Evolutionary conservation across 148 eudicot species (phyloP).

Genomic region (Fagopyrum homotropicum): DNA sequence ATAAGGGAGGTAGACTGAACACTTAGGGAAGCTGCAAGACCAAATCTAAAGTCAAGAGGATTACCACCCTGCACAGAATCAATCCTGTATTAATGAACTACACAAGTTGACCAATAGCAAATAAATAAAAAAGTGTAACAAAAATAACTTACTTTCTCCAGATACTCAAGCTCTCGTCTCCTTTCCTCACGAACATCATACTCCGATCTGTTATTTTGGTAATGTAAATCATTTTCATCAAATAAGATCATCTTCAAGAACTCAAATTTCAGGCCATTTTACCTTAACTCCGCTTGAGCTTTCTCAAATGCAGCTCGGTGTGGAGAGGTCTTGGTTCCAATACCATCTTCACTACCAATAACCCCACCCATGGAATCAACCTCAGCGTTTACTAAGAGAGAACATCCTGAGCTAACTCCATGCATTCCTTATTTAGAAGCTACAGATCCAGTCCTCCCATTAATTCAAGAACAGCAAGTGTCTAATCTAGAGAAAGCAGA

Average conservation of each 20-base stretch:
- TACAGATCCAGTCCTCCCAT: constrained; percentile 47
- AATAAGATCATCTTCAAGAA: constrained; percentile 14
- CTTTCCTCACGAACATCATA: constrained; percentile 76
- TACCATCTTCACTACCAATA: constrained; percentile 73
- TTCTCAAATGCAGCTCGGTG: constrained; percentile 66
- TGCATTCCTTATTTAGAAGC: constrained; percentile 61
- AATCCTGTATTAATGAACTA: constrained; percentile 8
- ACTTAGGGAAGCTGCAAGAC: constrained; percentile 61
- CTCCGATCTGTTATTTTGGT: constrained; percentile 61
- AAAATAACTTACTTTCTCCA: constrained; percentile 65
- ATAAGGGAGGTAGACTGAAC: constrained; percentile 77
- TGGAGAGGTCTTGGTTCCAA: constrained; percentile 65
- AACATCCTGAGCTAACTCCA: constrained; percentile 62
- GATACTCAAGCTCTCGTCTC: constrained; percentile 88
- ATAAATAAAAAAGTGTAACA: not conserved
- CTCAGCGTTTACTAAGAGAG: constrained; percentile 79
- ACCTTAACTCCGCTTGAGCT: constrained; percentile 88
- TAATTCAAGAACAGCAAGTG: constrained; percentile 10
- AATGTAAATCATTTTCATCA: constrained; percentile 14
- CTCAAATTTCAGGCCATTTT: constrained; percentile 13
- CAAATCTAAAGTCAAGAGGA: constrained; percentile 78
- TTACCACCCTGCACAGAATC: constrained; percentile 71
- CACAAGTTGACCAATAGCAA: not conserved
- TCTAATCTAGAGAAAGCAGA: not conserved
- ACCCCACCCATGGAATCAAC: constrained; percentile 98